Conservation (phyloP, 495 filamentous ascomycete genomes). For the Penicillium herquei region DNA sequence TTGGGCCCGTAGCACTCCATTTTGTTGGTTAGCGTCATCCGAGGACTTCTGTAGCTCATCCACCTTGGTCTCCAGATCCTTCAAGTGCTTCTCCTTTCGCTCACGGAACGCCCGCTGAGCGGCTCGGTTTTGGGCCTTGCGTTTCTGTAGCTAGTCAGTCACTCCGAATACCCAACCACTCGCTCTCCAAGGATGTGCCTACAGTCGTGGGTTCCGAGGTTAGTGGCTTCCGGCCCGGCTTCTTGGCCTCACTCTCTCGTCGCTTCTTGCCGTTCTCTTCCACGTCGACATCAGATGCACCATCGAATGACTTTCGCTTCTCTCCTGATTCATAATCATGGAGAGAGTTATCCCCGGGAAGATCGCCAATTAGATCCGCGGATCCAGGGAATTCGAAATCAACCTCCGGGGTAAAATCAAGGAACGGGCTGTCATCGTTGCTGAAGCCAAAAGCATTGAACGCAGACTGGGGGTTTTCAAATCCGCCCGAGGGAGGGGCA, state of each 20-base stretch:
- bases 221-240: slow-evolving; percentile 92
- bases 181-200: slow-evolving; percentile 35
- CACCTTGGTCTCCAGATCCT: slow-evolving; percentile 94
- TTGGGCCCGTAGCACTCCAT: slow-evolving; percentile 76
- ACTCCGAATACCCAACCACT: neutral
- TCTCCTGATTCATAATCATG: slow-evolving; percentile 57
- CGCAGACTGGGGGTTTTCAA: slow-evolving; percentile 41
- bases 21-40: slow-evolving; percentile 80
- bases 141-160: slow-evolving; percentile 71
- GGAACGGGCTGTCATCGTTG: slow-evolving; percentile 71
- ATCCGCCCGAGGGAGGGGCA: slow-evolving; percentile 52
- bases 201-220: slow-evolving; percentile 95
- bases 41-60: slow-evolving; percentile 87
- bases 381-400: slow-evolving; percentile 64
- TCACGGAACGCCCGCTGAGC: slow-evolving; percentile 97
- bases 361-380: slow-evolving; percentile 70
- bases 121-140: slow-evolving; percentile 96
- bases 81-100: slow-evolving; percentile 95
- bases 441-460: slow-evolving; percentile 47
- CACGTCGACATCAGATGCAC: slow-evolving; percentile 64
- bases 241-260: slow-evolving; percentile 82
- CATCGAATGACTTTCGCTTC: slow-evolving; percentile 77
- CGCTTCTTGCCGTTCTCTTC: slow-evolving; percentile 73
- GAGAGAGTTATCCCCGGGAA: slow-evolving; percentile 54
- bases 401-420: slow-evolving; percentile 77